Evolutionary conservation across 129 eudicot genomes (phyloP).

Genomic region (Chrysanthemum seticuspe): DNA sequence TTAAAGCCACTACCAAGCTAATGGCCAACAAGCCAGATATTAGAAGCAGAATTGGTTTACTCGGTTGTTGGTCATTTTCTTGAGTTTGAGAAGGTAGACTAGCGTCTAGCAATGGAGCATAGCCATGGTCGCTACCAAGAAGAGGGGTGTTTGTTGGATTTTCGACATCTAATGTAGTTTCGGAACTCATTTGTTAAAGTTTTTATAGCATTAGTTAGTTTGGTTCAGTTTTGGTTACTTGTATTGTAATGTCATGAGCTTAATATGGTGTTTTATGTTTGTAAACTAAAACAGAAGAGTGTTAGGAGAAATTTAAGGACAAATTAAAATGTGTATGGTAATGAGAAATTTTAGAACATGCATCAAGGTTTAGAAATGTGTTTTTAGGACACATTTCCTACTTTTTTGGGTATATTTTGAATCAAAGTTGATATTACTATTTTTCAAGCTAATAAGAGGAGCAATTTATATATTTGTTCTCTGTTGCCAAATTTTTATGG

Average conservation of each 20-base stretch:
- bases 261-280: conserved; percentile 17
- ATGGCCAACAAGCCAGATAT: conserved; percentile 36
- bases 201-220: conserved; percentile 26
- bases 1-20: conserved; percentile 32
- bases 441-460: neutral
- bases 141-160: conserved; percentile 29
- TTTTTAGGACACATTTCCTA: conserved; percentile 3
- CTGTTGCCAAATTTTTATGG: too few relatives aligned
- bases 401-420: neutral
- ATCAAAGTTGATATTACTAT: neutral
- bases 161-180: conserved; percentile 33
- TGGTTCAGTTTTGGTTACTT: conserved; percentile 10
- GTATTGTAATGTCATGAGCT: conserved; percentile 22
- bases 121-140: conserved; percentile 24
- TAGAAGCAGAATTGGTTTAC: conserved; percentile 27
- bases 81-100: conserved; percentile 22
- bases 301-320: conserved; percentile 30
- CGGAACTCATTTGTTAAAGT: conserved; percentile 25
- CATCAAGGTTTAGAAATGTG: neutral
- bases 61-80: conserved; percentile 35
- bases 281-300: conserved; percentile 5
- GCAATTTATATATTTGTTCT: neutral
- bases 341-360: conserved; percentile 32
- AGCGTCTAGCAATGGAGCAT: conserved; percentile 32
- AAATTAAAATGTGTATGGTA: conserved; percentile 29